Conservation (phyloP, 2,329 filamentous ascomycete genomes). For the Paramyrothecium sp. region DNA sequence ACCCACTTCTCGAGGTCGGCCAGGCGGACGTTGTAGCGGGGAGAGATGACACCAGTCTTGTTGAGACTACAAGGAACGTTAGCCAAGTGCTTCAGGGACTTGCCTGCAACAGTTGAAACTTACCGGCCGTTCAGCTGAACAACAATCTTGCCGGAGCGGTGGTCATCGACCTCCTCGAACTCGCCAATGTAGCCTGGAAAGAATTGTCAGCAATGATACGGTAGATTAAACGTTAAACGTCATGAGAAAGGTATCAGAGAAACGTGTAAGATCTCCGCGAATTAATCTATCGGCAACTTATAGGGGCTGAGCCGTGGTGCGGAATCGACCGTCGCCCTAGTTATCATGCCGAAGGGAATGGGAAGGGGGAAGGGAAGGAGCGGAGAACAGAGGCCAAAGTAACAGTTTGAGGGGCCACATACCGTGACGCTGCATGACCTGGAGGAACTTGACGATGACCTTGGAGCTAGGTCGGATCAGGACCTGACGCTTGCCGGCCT, state of each 20-base stretch:
- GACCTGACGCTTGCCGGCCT: conserved; percentile 99
- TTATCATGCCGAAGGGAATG: conserved; percentile 91
- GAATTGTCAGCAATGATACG: conserved; percentile 74
- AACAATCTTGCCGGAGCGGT: conserved; percentile 99
- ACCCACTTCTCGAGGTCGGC: conserved; percentile 99
- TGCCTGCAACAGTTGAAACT: conserved; percentile 8
- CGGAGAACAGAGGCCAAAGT: neutral
- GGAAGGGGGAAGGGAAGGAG: conserved; percentile 2
- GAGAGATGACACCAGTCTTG: conserved; percentile 99
- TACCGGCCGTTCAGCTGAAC: conserved; percentile 96
- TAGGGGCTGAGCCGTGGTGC: conserved; percentile 94
- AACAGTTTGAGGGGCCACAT: conserved; percentile 45
- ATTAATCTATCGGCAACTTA: conserved; percentile 99
- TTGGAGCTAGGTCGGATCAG: conserved; percentile 97
- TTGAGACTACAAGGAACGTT: conserved; percentile 57
- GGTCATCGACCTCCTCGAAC: conserved; percentile 99
- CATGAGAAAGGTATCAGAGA: conserved; percentile 65
- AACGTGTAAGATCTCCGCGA: conserved; percentile 94
- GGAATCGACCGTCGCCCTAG: conserved; percentile 87
- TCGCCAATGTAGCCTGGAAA: conserved; percentile 92
- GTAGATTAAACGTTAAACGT: conserved; percentile 91
- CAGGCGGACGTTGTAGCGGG: conserved; percentile 99
- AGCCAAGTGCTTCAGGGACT: neutral
- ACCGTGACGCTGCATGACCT: conserved; percentile 99
- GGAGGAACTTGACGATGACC: conserved; percentile 99